These are phyloP conservation scores for Gonapodya prolifera DNA, from an alignment of 192 early-diverging fungal species.

Conservation along the genomic window DNA sequence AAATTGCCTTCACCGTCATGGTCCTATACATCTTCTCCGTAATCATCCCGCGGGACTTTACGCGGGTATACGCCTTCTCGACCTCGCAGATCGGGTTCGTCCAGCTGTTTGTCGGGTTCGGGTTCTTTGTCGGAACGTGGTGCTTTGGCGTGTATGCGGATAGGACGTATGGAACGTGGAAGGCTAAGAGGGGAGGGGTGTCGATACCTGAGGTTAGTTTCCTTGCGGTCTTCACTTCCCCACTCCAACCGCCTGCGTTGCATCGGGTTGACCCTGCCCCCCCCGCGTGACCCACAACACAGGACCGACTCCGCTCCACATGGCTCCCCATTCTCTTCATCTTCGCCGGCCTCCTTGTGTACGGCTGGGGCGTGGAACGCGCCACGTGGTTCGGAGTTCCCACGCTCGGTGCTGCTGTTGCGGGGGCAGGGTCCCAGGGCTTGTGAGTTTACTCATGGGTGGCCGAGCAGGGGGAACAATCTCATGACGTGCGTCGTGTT, in stretches of 20 bases:
- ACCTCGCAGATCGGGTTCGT: neutral
- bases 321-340: neutral
- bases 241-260: neutral
- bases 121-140: neutral
- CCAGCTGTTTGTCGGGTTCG: neutral
- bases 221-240: neutral
- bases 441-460: too few relatives aligned
- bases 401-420: neutral
- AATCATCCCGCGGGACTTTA: neutral
- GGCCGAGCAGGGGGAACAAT: too few relatives aligned
- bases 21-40: neutral
- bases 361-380: neutral
- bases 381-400: neutral
- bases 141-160: neutral
- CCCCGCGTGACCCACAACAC: too few relatives aligned
- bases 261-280: neutral
- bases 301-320: neutral
- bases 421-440: neutral
- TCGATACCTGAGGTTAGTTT: neutral
- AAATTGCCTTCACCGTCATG: neutral
- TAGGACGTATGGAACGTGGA: neutral
- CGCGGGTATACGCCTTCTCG: neutral
- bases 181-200: neutral
- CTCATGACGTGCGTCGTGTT: too few relatives aligned
- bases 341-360: neutral